A percentile compares a stretch with the other conserved stretches of the same genome.
Conservation (phyloP, 169 alveolate genomes). For the Cryptosporidium viatorum region DNA sequence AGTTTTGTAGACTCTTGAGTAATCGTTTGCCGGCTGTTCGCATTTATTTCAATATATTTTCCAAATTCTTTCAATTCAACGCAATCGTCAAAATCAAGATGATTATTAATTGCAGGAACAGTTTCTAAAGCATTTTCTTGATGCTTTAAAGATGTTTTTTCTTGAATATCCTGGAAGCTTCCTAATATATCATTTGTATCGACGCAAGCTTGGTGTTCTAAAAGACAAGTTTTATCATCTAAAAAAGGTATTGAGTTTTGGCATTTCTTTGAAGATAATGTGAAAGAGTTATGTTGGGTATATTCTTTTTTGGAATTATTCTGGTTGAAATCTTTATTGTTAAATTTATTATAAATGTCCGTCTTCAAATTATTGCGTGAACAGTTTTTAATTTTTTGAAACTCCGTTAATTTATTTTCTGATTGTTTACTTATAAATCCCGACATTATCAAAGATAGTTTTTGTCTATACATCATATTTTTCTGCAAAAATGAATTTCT, state of each 20-base stretch:
- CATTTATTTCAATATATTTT: too few species aligned
- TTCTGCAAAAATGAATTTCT: slow-evolving; percentile 30
- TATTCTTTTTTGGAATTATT: background rate
- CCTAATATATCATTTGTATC: background rate
- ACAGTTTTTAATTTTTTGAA: background rate
- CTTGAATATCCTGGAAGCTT: background rate
- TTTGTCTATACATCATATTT: slow-evolving; percentile 64
- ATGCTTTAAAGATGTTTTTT: too few species aligned
- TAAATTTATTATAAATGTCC: too few species aligned
- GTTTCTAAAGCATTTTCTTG: background rate
- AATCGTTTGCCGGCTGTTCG: background rate
- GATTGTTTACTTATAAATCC: background rate
- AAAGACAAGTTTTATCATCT: background rate
- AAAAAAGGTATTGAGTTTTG: background rate
- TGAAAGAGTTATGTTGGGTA: background rate
- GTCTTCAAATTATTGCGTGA: background rate
- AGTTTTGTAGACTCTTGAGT: background rate
- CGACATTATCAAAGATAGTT: background rate
- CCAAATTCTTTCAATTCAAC: background rate
- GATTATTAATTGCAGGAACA: background rate
- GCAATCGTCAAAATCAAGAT: too few species aligned
- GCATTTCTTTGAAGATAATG: too few species aligned
- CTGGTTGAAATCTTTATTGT: background rate
- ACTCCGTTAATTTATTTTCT: background rate
- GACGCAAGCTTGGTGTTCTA: background rate